Base-by-base conservation (phyloP, 192 early-diverging fungal genomes). In the Coemansia sp. region DNA sequence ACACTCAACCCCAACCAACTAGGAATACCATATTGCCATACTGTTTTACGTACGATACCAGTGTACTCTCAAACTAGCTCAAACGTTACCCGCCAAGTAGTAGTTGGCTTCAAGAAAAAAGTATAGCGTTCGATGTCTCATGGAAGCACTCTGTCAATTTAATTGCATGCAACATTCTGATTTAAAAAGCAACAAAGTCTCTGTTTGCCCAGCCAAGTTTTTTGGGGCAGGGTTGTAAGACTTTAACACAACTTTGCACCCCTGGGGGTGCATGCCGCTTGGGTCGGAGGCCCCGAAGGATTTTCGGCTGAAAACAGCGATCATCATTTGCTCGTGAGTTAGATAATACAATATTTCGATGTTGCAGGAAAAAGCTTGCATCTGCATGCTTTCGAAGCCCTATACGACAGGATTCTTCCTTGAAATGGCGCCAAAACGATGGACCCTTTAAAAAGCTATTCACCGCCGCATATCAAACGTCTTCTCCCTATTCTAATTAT, bases 241-340 rank as follows among this genome's bases (percentile, higher is more conserved):
- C 2, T 6, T 32, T 32, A n/a, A 49, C 15, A 29, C 5, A 24
- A 29, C 22, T 25, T 53, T 53, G 23, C 9, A 22, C 53, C 27
- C 53, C 24, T 22, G 53, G 53, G 53, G 53, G 23, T 51, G 22
- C 25, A 27, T 55, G 27, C 53, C 29, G 29, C 29, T 32, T n/a
- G 53, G 53, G 53, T 55, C n/a, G 27, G 29, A 8, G 5, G 12
- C 14, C 53, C 53, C 53, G 14, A 25, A 14, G 25, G n/a, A 14
- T 55, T 55, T 55, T 55, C 29, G 17, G 53, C 53, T 55, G 53
- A 52, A 52, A 52, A 17, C 22, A 23, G 27, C 24, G 53, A 55
- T 55, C 27, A 25, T 25, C 53, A 27, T 25, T 55, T 32, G 22
- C 23, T 55, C 53, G 27, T 25, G 2, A 32, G 29, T 15, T 55